These are phyloP conservation scores for Colletotrichum navitas DNA, from an alignment of 2,329 filamentous ascomycete genomes.

Conservation along the genomic window DNA sequence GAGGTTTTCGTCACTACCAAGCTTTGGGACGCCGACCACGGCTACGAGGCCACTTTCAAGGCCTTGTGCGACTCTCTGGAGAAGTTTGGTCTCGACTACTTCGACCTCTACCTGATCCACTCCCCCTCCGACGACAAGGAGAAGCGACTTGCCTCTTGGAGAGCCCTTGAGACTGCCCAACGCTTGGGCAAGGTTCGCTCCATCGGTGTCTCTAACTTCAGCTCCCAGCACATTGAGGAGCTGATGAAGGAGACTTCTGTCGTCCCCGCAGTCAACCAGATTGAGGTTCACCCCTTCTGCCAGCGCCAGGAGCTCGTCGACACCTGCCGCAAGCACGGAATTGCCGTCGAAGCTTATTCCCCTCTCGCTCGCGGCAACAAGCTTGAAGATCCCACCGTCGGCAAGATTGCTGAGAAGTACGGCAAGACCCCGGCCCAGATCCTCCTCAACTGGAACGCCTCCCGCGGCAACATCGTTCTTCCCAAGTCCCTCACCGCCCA, in stretches of 20 bases:
- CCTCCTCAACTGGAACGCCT: slow-evolving; percentile 70
- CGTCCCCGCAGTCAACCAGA: slow-evolving; percentile 69
- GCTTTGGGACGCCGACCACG: slow-evolving; percentile 54
- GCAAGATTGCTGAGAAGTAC: slow-evolving; percentile 66
- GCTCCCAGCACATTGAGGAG: slow-evolving; percentile 50
- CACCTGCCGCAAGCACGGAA: slow-evolving; percentile 80
- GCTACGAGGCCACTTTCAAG: slow-evolving; percentile 46
- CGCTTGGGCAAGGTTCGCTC: slow-evolving; percentile 59
- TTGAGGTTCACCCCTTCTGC: slow-evolving; percentile 72
- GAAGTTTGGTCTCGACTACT: slow-evolving; percentile 61
- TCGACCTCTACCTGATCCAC: slow-evolving; percentile 67
- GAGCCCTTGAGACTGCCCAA: slow-evolving; percentile 43
- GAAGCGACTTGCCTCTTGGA: slow-evolving; percentile 69
- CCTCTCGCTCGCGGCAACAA: slow-evolving; percentile 64
- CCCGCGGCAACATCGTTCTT: slow-evolving; percentile 70
- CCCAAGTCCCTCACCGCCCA: slow-evolving; percentile 73
- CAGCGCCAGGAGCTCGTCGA: slow-evolving; percentile 56
- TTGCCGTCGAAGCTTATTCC: slow-evolving; percentile 54
- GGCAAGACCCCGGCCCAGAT: slow-evolving; percentile 69
- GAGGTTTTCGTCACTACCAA: slow-evolving; percentile 55
- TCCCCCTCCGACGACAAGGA: slow-evolving; percentile 74
- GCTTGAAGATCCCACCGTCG: slow-evolving; percentile 66
- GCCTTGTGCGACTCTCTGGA: slow-evolving; percentile 60
- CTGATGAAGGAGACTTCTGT: slow-evolving; percentile 57
- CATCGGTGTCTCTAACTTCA: slow-evolving; percentile 57